A percentile compares a stretch with the other conserved stretches of the same genome.
Conservation (phyloP, 2,329 filamentous ascomycete species). For the Cordyceps cateniannulata region DNA sequence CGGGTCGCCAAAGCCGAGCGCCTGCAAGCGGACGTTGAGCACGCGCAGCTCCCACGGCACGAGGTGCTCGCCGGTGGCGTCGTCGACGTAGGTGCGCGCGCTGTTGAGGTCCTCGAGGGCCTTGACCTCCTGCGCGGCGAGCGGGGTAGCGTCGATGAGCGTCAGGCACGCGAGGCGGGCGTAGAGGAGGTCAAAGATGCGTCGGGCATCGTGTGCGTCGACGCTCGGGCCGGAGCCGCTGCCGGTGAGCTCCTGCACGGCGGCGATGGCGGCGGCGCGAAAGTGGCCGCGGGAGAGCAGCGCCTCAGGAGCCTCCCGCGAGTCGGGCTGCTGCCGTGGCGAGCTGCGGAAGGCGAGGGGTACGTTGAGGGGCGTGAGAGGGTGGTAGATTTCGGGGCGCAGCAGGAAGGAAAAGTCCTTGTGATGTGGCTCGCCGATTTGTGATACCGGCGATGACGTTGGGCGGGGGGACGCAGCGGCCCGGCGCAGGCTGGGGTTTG, state of each 20-base stretch:
- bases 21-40: constrained; percentile 75
- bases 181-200: constrained; percentile 74
- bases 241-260: constrained; percentile 54
- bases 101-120: constrained; percentile 56
- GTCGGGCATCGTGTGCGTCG: constrained; percentile 49
- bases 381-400: constrained; percentile 75
- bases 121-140: constrained; percentile 63
- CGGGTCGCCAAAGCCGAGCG: constrained; percentile 77
- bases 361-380: constrained; percentile 57
- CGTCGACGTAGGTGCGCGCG: constrained; percentile 48
- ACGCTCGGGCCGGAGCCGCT: constrained; percentile 36
- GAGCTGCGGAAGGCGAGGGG: constrained; percentile 64
- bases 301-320: constrained; percentile 57
- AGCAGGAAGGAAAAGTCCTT: constrained; percentile 79
- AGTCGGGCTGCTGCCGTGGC: constrained; percentile 53
- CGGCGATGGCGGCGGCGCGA: constrained; percentile 66
- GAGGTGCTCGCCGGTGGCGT: constrained; percentile 52
- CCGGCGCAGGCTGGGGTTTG: constrained; percentile 11
- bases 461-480: constrained; percentile 16
- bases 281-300: constrained; percentile 72
- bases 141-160: constrained; percentile 63
- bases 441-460: constrained; percentile 22
- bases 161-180: constrained; percentile 76
- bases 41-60: constrained; percentile 86
- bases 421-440: constrained; percentile 24